These are phyloP conservation scores for Blastobotrys attinorum DNA, from an alignment of 805 yeast genomes.

Conservation along the genomic window DNA sequence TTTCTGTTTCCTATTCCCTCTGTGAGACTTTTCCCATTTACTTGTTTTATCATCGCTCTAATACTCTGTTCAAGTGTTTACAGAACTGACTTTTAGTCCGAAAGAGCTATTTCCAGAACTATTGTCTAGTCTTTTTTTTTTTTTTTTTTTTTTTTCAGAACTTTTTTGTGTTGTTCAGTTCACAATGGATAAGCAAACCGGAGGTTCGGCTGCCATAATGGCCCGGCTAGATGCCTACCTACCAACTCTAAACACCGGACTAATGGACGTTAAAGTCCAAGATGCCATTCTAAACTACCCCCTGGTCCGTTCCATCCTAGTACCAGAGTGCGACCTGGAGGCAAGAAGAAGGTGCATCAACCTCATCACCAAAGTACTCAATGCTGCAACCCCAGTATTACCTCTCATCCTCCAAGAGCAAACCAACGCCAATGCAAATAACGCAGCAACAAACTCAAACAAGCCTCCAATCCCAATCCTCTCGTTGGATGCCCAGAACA, in stretches of 20 bases:
- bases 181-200: no score
- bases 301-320: slow-evolving; percentile 19
- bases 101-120: no score
- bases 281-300: slow-evolving; percentile 25
- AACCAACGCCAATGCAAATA: slow-evolving; percentile 7
- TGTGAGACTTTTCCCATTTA: no score
- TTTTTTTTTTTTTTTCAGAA: no score
- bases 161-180: no score
- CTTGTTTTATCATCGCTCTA: no score
- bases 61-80: no score
- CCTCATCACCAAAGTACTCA: slow-evolving; percentile 16
- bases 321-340: slow-evolving; percentile 24
- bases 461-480: slow-evolving; percentile 7
- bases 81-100: no score
- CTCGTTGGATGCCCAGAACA: slow-evolving; percentile 15
- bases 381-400: slow-evolving; percentile 21
- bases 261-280: slow-evolving; percentile 24
- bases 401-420: slow-evolving; percentile 21
- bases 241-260: slow-evolving; percentile 22
- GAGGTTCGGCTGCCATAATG: slow-evolving; percentile 11
- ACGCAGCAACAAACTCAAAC: background rate
- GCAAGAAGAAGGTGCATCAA: slow-evolving; percentile 20
- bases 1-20: no score
- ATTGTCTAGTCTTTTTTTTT: background rate
- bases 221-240: slow-evolving; percentile 20